Evolutionary conservation across 2,329 filamentous ascomycete species (phyloP).

Genomic region (Neoarthrinium moseri): DNA sequence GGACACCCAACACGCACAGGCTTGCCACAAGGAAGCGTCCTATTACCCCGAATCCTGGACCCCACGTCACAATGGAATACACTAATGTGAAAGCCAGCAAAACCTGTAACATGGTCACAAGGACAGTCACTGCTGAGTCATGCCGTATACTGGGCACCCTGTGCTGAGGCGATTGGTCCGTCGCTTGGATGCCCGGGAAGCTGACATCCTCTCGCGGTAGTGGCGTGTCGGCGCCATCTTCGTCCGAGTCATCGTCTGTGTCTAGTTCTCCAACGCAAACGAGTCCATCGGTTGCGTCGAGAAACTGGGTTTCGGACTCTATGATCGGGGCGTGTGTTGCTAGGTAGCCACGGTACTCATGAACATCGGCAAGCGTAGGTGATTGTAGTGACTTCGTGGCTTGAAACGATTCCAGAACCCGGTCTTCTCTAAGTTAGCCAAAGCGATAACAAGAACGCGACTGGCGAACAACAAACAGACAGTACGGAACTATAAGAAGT

Average conservation of each 20-base stretch:
- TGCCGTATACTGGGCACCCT: too few relatives aligned
- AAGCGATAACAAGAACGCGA: background rate
- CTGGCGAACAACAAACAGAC: background rate
- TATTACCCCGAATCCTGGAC: too few relatives aligned
- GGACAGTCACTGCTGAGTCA: slow-evolving; percentile 8
- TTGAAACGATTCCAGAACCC: slow-evolving; percentile 58
- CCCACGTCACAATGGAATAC: too few relatives aligned
- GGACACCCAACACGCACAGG: too few relatives aligned
- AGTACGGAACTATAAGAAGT: too few relatives aligned
- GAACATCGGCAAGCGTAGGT: slow-evolving; percentile 50
- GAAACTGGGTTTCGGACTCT: slow-evolving; percentile 58
- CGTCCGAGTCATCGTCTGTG: slow-evolving; percentile 14
- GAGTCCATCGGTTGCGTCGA: slow-evolving; percentile 55
- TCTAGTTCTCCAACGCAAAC: slow-evolving; percentile 34
- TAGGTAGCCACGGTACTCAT: slow-evolving; percentile 53
- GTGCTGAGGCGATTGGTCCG: slow-evolving; percentile 10
- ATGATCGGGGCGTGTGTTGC: slow-evolving; percentile 52
- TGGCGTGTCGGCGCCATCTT: slow-evolving; percentile 12
- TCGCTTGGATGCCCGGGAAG: background rate
- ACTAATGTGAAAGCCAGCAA: too few relatives aligned
- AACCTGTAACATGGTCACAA: slow-evolving; percentile 8
- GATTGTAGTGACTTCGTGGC: slow-evolving; percentile 47
- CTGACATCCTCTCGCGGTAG: slow-evolving; percentile 8
- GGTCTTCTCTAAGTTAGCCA: slow-evolving; percentile 37
- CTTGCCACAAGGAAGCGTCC: too few relatives aligned